phyloP scores from a whole-genome alignment of 129 eudicot species.

The Chrysanthemum seticuspe region DNA sequence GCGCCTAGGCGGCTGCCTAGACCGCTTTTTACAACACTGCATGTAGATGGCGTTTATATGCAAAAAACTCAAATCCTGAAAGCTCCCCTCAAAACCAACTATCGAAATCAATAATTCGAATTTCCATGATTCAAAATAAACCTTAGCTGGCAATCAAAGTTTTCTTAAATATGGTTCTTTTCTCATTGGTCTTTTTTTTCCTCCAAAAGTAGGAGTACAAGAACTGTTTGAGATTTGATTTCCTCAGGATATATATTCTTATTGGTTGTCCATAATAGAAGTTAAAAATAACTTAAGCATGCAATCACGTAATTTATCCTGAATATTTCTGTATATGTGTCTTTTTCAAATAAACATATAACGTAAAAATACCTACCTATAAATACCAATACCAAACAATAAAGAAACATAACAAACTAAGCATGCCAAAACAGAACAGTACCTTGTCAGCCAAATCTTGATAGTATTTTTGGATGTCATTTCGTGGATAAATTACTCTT shows the following conservation, averaged over 20 bases:
- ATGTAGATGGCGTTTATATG: background rate
- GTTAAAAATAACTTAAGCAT: background rate
- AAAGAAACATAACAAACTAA: background rate
- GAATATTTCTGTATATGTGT: background rate
- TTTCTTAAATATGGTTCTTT: too few species aligned
- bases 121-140: background rate
- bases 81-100: background rate
- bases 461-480: conserved; percentile 70
- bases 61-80: background rate
- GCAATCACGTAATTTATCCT: background rate
- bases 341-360: background rate
- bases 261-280: background rate
- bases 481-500: conserved; percentile 69
- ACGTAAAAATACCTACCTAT: background rate
- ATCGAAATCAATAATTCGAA: background rate
- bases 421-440: conserved; percentile 3
- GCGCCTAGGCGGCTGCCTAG: too few species aligned
- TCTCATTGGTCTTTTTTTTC: too few species aligned
- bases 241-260: background rate
- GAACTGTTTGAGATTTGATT: too few species aligned
- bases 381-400: background rate
- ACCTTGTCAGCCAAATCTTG: conserved; percentile 86
- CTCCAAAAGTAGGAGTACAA: too few species aligned
- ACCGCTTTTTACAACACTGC: too few species aligned
- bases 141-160: too few species aligned